A percentile compares a stretch with the other conserved stretches of the same genome.
Conservation (phyloP, 768 basidiomycete species). For the Brasilioporus rufonigricans region DNA sequence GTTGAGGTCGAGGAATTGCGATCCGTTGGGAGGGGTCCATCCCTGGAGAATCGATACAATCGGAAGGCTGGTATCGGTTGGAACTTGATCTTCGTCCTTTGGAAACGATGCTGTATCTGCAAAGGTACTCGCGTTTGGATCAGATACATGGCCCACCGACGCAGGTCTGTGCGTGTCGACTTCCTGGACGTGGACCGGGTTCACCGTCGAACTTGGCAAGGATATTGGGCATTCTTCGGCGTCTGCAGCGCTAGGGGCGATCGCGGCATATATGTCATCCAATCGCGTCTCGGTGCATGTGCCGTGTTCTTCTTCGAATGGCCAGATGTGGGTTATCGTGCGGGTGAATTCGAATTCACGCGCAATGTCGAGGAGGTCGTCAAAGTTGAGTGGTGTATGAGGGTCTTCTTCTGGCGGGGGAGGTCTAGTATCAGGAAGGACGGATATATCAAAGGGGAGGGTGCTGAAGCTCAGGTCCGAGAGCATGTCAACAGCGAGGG, state of each 20-base stretch:
- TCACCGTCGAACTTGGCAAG: not conserved
- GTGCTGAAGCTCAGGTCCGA: slow-evolving; percentile 11
- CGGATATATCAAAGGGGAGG: slow-evolving; percentile 7
- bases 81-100: slow-evolving; percentile 3
- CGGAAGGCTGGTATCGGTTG: not conserved
- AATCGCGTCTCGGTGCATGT: slow-evolving; percentile 8
- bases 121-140: not conserved
- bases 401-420: slow-evolving; percentile 1
- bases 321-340: slow-evolving; percentile 21
- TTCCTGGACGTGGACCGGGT: not conserved
- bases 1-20: slow-evolving; percentile 24
- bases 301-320: slow-evolving; percentile 14
- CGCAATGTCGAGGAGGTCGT: slow-evolving; percentile 30
- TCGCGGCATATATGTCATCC: slow-evolving; percentile 19
- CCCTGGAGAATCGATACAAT: slow-evolving; percentile 16
- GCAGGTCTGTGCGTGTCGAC: not conserved
- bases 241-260: not conserved
- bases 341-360: slow-evolving; percentile 28
- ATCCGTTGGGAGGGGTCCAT: slow-evolving; percentile 28
- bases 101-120: not conserved
- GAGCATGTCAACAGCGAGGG: slow-evolving; percentile 23
- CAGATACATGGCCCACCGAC: not conserved
- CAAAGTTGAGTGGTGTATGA: slow-evolving; percentile 17
- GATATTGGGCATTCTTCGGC: slow-evolving; percentile 6
- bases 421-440: not conserved